These are phyloP conservation scores for Akanthomyces dipterigenus DNA, from an alignment of 2,329 filamentous ascomycete species.

Conservation along the genomic window DNA sequence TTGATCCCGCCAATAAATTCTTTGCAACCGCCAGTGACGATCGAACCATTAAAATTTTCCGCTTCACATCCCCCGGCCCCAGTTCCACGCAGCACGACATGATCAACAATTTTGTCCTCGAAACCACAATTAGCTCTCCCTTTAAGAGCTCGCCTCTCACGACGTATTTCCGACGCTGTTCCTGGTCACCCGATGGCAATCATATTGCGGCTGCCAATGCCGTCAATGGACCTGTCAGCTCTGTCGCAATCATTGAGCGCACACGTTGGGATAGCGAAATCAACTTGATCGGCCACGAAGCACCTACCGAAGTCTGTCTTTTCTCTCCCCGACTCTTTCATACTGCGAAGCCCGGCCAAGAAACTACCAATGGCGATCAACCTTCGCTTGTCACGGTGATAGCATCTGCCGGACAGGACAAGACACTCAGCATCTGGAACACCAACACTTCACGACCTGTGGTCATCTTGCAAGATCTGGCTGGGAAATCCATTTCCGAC, in stretches of 20 bases:
- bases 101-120: conserved; percentile 91
- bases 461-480: conserved; percentile 81
- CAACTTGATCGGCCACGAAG: conserved; percentile 94
- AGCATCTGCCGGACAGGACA: conserved; percentile 93
- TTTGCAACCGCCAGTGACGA: conserved; percentile 98
- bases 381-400: conserved; percentile 75
- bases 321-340: conserved; percentile 91
- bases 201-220: conserved; percentile 97
- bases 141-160: conserved; percentile 90
- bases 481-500: conserved; percentile 88
- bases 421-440: conserved; percentile 95
- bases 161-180: conserved; percentile 93
- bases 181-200: conserved; percentile 95
- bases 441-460: conserved; percentile 90
- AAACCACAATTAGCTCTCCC: conserved; percentile 81
- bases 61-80: conserved; percentile 83
- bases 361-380: conserved; percentile 37
- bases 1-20: conserved; percentile 98
- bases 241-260: conserved; percentile 90
- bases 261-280: conserved; percentile 94
- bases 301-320: conserved; percentile 92
- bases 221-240: conserved; percentile 94
- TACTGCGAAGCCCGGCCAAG: conserved; percentile 56
- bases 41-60: conserved; percentile 91
- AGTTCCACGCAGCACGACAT: conserved; percentile 94